Conservation (phyloP, 345 rosid species). For the Salix exigua region DNA sequence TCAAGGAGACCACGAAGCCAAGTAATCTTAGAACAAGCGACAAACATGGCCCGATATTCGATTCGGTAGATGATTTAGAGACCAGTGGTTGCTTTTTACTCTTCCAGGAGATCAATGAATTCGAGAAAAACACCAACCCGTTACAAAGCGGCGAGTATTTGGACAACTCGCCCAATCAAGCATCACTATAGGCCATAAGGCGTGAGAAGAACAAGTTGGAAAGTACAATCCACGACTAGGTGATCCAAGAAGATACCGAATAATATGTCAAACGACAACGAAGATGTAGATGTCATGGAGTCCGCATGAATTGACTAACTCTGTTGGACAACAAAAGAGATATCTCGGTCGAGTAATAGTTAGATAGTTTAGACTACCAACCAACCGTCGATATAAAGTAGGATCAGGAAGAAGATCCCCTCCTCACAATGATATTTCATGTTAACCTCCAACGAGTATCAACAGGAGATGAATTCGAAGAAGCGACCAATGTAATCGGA, state of each 20-base stretch:
- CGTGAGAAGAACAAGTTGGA: too few relatives aligned
- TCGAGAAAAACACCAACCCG: background rate
- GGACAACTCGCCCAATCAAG: background rate
- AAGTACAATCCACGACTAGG: too few relatives aligned
- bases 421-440: background rate
- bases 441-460: background rate
- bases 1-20: too few relatives aligned
- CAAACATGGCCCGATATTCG: too few relatives aligned
- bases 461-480: background rate
- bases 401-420: background rate
- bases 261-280: background rate
- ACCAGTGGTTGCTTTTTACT: background rate
- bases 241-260: background rate
- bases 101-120: background rate
- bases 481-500: background rate
- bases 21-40: too few relatives aligned
- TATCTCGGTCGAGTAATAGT: too few relatives aligned
- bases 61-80: too few relatives aligned
- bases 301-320: background rate
- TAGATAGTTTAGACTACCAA: too few relatives aligned
- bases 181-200: background rate
- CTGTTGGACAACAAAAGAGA: background rate
- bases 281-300: background rate
- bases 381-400: background rate
- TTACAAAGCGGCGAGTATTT: too few relatives aligned